These are phyloP conservation scores for Pythium phragmiticola DNA, from an alignment of 352 stramenopile species.

Conservation along the genomic window DNA sequence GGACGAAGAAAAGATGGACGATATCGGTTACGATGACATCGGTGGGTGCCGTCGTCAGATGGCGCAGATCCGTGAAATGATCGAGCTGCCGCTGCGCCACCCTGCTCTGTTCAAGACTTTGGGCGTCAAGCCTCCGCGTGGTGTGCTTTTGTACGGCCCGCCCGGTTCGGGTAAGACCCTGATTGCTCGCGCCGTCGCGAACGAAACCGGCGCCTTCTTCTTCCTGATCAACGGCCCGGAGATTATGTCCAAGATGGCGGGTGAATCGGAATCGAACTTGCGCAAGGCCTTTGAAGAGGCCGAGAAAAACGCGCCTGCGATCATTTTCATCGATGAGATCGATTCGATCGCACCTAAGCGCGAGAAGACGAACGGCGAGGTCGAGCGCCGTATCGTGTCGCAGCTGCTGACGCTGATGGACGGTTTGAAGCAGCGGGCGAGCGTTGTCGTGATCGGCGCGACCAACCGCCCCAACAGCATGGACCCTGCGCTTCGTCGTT, in stretches of 20 bases:
- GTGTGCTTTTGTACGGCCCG: conserved; percentile 98
- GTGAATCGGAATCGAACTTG: conserved; percentile 91
- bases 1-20: conserved; percentile 99
- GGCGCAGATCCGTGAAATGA: conserved; percentile 99
- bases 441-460: conserved; percentile 98
- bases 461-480: conserved; percentile 99
- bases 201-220: conserved; percentile 99
- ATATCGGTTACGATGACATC: conserved; percentile 99
- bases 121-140: conserved; percentile 98
- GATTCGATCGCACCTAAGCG: conserved; percentile 98
- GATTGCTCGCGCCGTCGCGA: conserved; percentile 97
- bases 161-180: conserved; percentile 98
- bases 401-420: conserved; percentile 99
- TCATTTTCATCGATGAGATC: conserved; percentile 99
- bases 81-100: conserved; percentile 98
- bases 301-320: conserved; percentile 99
- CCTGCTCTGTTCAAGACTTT: conserved; percentile 99
- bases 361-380: conserved; percentile 99
- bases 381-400: conserved; percentile 98
- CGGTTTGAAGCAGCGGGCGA: conserved; percentile 90
- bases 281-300: conserved; percentile 98
- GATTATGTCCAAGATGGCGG: conserved; percentile 99
- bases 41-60: conserved; percentile 98
- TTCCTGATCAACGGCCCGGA: conserved; percentile 99
- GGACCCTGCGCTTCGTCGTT: conserved; percentile 97